Conservation (phyloP, 495 filamentous ascomycete species). For the Hypomontagnella monticulosa region DNA sequence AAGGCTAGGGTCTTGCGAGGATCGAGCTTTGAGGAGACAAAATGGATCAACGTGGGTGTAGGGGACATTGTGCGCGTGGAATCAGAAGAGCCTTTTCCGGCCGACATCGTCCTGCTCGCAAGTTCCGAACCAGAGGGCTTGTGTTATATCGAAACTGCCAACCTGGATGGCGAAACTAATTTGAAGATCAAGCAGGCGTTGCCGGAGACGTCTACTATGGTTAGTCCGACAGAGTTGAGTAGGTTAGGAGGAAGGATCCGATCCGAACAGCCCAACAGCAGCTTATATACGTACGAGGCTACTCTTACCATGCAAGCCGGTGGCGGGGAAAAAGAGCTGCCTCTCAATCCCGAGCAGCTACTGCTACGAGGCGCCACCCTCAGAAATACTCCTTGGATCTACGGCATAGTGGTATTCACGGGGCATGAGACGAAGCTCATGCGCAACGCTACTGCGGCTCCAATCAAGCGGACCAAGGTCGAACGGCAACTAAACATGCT, state of each 20-base stretch:
- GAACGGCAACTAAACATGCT: constrained; percentile 92
- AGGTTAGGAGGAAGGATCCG: constrained; percentile 85
- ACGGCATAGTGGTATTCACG: constrained; percentile 96
- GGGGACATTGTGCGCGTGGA: constrained; percentile 96
- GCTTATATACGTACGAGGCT: constrained; percentile 97
- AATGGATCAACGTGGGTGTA: constrained; percentile 93
- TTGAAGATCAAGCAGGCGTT: constrained; percentile 99
- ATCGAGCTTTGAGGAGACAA: constrained; percentile 83
- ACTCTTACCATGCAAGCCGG: constrained; percentile 92
- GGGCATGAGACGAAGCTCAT: constrained; percentile 99
- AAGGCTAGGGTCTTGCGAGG: constrained; percentile 86
- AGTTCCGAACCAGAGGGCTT: constrained; percentile 97
- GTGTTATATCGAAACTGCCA: constrained; percentile 99
- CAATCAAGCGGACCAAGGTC: constrained; percentile 96
- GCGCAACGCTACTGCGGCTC: constrained; percentile 96
- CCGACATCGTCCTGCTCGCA: constrained; percentile 90
- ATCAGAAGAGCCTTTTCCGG: constrained; percentile 95
- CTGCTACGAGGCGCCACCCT: constrained; percentile 93
- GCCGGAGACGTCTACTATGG: constrained; percentile 88
- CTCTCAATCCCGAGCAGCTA: constrained; percentile 72
- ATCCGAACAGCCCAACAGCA: constrained; percentile 98
- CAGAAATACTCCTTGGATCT: constrained; percentile 97
- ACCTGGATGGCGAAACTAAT: constrained; percentile 98
- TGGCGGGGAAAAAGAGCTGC: constrained; percentile 90
- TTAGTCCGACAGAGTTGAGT: constrained; percentile 87